Evolutionary conservation across 495 filamentous ascomycete genomes (phyloP), one percentile per base, ranked within the genome.

Genomic region (Talaromyces nanjingensis): DNA sequence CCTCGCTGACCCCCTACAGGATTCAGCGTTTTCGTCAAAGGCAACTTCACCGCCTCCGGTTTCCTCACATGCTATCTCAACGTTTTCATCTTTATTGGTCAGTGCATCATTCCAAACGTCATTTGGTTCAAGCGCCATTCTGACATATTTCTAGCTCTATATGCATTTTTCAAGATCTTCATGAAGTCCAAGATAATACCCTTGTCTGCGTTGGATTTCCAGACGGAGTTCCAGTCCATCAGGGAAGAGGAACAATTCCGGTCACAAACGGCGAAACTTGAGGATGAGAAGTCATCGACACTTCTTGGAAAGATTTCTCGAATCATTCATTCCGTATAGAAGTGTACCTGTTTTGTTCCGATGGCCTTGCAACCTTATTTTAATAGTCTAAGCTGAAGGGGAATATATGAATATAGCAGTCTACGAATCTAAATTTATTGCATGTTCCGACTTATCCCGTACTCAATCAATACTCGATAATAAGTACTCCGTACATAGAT

Each of bases 11-110:
- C 5, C 12, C 11, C 1, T 25, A 29, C 42, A 61, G 59, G 59
- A 49, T 61, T 61, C 22, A 20, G 20, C 11, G 59, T 61, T 4
- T 61, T 61, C n/a, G 37, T 47, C n/a, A 61, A 22, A 49, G 22
- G 42, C 59, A 61, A 60, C 6, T 91, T 89, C 83, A 72, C 72
- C 58, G 78, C 80, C 14, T 72, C 76, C 67, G 72, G 77, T 12
- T 88, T 88, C 65, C 86, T 89, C 58, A 82, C 83, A 8, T 77
- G 80, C 7, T 89, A 89, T 64, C 75, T 87, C 54, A 86, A 82
- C 63, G 67, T 89, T 37, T 86, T 88, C 58, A 66, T 89, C 22
- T 89, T 86, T 29, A 71, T 81, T 34, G 78, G 84, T 20, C 67
- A 87, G 20, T 47, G 3, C 5, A 56, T 6, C 49, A 31, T 5